phyloP scores from a whole-genome alignment of 768 basidiomycete species.

The Gloeopeniophorella convolvens region DNA sequence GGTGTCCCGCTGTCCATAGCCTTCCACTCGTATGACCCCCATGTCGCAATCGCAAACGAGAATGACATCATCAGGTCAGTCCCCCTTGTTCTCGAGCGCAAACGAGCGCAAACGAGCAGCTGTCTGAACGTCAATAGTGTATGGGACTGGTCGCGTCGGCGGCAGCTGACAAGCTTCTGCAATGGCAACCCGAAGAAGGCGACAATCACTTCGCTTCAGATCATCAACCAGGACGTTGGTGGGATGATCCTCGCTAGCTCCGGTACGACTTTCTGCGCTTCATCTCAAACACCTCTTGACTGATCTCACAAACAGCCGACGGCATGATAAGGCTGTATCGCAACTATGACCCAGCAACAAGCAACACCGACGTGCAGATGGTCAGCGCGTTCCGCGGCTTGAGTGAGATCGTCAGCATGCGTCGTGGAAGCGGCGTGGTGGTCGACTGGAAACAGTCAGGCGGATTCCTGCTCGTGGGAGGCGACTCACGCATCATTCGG shows the following conservation, averaged over 20 bases:
- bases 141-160: conserved; percentile 88
- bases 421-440: conserved; percentile 79
- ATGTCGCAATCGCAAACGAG: conserved; percentile 82
- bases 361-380: conserved; percentile 73
- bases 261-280: conserved; percentile 40
- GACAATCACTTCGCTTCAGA: conserved; percentile 79
- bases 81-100: not conserved
- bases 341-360: conserved; percentile 78
- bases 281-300: not conserved
- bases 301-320: conserved; percentile 52
- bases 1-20: conserved; percentile 68
- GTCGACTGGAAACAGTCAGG: conserved; percentile 90
- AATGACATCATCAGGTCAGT: conserved; percentile 76
- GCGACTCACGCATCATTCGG: conserved; percentile 82
- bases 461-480: conserved; percentile 83
- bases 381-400: conserved; percentile 91
- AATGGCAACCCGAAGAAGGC: conserved; percentile 83
- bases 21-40: conserved; percentile 90
- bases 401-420: conserved; percentile 64
- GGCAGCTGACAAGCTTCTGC: conserved; percentile 73
- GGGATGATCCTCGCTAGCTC: conserved; percentile 86
- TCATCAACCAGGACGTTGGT: conserved; percentile 94
- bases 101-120: too few relatives aligned
- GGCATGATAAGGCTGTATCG: conserved; percentile 88
- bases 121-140: conserved; percentile 44